phyloP scores from a whole-genome alignment of 495 filamentous ascomycete species.

The Pseudoneurospora amorphoporcata region DNA sequence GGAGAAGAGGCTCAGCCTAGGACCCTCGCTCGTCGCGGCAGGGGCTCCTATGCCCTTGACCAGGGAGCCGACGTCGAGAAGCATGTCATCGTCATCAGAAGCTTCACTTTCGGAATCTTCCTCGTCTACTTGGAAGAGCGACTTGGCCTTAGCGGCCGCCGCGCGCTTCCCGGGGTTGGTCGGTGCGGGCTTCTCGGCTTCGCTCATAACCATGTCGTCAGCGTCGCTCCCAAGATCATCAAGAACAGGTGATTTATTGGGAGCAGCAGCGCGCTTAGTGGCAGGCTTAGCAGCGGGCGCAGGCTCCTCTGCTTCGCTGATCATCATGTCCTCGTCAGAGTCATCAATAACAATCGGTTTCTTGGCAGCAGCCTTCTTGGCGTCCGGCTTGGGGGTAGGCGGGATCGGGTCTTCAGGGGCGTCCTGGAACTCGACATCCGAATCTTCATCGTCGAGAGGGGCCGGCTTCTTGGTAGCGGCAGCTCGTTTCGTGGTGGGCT shows the following conservation, averaged over 20 bases:
- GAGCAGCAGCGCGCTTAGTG: conserved; percentile 32
- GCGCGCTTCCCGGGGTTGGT: not conserved
- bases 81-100: conserved; percentile 49
- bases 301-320: not conserved
- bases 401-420: not conserved
- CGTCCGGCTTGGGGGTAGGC: not conserved
- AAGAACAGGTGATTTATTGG: conserved; percentile 38
- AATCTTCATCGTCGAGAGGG: conserved; percentile 3
- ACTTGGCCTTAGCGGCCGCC: conserved; percentile 10
- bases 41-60: conserved; percentile 75
- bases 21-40: conserved; percentile 32
- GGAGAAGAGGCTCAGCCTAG: conserved; percentile 56
- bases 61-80: conserved; percentile 78
- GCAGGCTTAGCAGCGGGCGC: not conserved
- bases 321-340: not conserved
- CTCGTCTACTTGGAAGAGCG: conserved; percentile 27
- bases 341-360: conserved; percentile 3
- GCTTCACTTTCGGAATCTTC: conserved; percentile 24
- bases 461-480: not conserved
- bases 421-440: not conserved
- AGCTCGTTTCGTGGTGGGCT: conserved; percentile 6
- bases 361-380: conserved; percentile 3
- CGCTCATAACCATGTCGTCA: conserved; percentile 20
- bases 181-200: not conserved
- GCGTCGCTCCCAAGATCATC: conserved; percentile 35